Base-by-base conservation (phyloP, 441 rosid species). In the Raphanus hybrid region DNA sequence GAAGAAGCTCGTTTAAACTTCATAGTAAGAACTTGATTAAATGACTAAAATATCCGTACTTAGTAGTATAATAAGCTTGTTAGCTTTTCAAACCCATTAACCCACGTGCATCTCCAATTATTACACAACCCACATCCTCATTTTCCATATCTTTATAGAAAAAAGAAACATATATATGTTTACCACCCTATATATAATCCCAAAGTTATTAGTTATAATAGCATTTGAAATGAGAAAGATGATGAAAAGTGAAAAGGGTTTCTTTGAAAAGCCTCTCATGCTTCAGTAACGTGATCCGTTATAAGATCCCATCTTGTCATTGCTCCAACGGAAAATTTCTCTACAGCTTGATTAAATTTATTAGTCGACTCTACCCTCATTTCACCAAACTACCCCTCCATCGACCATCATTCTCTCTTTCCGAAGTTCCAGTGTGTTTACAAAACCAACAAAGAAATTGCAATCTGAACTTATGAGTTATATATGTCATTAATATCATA, bases 271-370 rank as follows among this genome's bases (percentile, higher is more conserved):
- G 73, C 75, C 52, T 74, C 81, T 86, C 88, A 73, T 84, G 77
- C 81, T 77, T 73, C 73, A 83, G 76, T 82, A 85, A 92, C 94
- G 90, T 45, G 81, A 89, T 88, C 97, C 97, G 92, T 90, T 85
- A 83, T 75, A 73, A 3, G 48, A 41, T 80, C 72, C 75, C 80
- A 66, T 66, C 48, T 63, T 78, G 86, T 81, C 81, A 76, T 76
- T 77, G 85, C 88, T 73, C 76, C 76, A 78, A 85, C 90, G 89
- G 93, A 76, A 62, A 76, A 77, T 71, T 66, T 59, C 50, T 73
- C 55, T 45, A 16, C 65, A 58, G 6, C 27, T 64, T 16, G n/a
- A 41, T 70, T 55, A 27, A 16, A 4, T 27, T 27, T 15, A 20
- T 26, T 67, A 26, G 18, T 11, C 54, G 20, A 57, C 48, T 67